Percentiles rank a stretch among this genome's conserved stretches.
phyloP scores from a whole-genome alignment of 2,329 filamentous ascomycete genomes.

The Pyricularia pennisetigena region DNA sequence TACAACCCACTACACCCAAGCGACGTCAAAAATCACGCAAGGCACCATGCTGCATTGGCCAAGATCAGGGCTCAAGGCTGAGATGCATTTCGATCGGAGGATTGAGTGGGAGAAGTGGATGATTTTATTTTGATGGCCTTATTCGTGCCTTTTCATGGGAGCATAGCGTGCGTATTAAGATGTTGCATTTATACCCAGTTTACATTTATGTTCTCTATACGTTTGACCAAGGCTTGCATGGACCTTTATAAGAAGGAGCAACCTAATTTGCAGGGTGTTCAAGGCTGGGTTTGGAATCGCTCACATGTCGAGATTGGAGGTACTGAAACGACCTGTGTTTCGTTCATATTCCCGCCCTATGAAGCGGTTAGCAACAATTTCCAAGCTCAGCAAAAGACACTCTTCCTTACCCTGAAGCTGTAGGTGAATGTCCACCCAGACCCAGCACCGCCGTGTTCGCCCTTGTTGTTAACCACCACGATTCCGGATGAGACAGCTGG shows the following conservation, averaged over 20 bases:
- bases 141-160: background rate
- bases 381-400: background rate
- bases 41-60: conserved; percentile 11
- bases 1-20: conserved; percentile 34
- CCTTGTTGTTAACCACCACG: conserved; percentile 38
- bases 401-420: conserved; percentile 25
- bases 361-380: background rate
- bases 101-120: background rate
- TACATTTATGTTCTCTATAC: background rate
- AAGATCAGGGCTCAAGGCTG: background rate
- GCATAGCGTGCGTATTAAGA: background rate
- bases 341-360: conserved; percentile 33
- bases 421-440: conserved; percentile 48
- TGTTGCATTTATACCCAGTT: background rate
- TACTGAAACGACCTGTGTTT: conserved; percentile 33
- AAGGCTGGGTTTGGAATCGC: background rate
- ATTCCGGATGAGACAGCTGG: conserved; percentile 36
- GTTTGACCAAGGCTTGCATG: background rate
- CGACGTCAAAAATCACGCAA: conserved; percentile 29
- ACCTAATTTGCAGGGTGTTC: background rate
- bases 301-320: conserved; percentile 12
- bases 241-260: background rate
- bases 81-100: background rate
- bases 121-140: background rate
- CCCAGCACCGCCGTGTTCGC: conserved; percentile 38